Evolutionary conservation across 1,284 basidiomycete species (phyloP).

Genomic region (Boletus mariae): DNA sequence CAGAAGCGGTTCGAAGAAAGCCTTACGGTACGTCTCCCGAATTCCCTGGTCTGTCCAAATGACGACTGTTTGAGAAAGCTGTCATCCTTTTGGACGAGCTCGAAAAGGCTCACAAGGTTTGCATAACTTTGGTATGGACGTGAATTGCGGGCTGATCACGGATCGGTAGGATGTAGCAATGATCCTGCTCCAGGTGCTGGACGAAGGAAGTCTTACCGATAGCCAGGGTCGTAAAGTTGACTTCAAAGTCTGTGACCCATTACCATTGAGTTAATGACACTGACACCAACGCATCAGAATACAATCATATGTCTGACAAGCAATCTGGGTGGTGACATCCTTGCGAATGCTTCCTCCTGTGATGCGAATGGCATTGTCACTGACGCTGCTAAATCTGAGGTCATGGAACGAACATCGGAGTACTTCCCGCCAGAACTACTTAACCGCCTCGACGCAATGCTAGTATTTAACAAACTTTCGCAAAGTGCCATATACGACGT

Average conservation of each 20-base stretch:
- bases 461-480: constrained; percentile 89
- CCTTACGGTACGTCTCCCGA: constrained; percentile 59
- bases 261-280: not conserved
- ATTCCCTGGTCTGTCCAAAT: not conserved
- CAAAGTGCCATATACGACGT: constrained; percentile 71
- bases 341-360: constrained; percentile 67
- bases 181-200: constrained; percentile 89
- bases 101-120: constrained; percentile 84
- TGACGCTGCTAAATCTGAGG: constrained; percentile 57
- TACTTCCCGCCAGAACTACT: constrained; percentile 90
- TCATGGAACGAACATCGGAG: constrained; percentile 72
- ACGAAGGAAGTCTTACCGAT: constrained; percentile 89
- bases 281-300: constrained; percentile 25
- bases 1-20: constrained; percentile 81
- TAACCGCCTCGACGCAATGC: constrained; percentile 84
- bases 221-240: constrained; percentile 75
- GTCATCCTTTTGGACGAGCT: constrained; percentile 84
- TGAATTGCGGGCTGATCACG: not conserved
- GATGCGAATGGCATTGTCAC: constrained; percentile 68
- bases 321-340: constrained; percentile 64
- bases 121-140: constrained; percentile 3
- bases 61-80: constrained; percentile 38
- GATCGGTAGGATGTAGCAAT: constrained; percentile 72
- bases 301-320: constrained; percentile 41
- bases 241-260: constrained; percentile 57